A percentile compares a stretch with the other conserved stretches of the same genome.
These are phyloP conservation scores for Citrus medica DNA, from an alignment of 345 rosid genomes.

Conservation along the genomic window DNA sequence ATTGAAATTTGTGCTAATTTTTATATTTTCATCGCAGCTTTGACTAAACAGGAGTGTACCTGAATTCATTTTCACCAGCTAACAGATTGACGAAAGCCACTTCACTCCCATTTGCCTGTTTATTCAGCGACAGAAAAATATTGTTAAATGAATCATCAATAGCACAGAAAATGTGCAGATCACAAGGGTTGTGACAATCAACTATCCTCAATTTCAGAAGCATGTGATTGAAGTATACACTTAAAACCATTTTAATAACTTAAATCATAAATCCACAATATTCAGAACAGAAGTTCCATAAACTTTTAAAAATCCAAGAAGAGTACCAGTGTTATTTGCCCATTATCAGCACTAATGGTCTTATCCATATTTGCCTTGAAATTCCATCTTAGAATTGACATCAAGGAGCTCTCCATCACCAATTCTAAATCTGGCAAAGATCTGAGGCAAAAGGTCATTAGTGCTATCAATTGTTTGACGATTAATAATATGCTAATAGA, in stretches of 20 bases:
- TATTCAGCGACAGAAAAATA: conserved; percentile 1
- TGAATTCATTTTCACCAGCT: conserved; percentile 33
- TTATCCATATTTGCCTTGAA: conserved; percentile 52
- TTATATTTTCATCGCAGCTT: background rate
- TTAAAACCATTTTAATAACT: background rate
- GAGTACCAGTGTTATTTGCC: conserved; percentile 39
- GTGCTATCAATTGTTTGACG: conserved; percentile 9
- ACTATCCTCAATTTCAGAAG: background rate
- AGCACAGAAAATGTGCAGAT: background rate
- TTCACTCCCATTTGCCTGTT: conserved; percentile 50
- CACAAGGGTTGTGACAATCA: background rate
- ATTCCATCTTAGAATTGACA: conserved; percentile 54
- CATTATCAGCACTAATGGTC: conserved; percentile 36
- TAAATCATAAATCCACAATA: background rate
- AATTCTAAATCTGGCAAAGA: conserved; percentile 49
- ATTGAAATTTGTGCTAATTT: background rate
- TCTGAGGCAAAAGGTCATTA: conserved; percentile 23
- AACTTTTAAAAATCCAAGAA: conserved; percentile 1
- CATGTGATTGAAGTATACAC: background rate
- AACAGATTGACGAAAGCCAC: conserved; percentile 45
- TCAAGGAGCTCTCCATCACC: conserved; percentile 43
- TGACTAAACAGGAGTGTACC: conserved; percentile 24
- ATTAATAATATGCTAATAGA: background rate
- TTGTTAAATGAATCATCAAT: conserved; percentile 3
- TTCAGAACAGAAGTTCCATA: background rate